Conservation (phyloP, 345 rosid species). For the Hypericum perforatum region DNA sequence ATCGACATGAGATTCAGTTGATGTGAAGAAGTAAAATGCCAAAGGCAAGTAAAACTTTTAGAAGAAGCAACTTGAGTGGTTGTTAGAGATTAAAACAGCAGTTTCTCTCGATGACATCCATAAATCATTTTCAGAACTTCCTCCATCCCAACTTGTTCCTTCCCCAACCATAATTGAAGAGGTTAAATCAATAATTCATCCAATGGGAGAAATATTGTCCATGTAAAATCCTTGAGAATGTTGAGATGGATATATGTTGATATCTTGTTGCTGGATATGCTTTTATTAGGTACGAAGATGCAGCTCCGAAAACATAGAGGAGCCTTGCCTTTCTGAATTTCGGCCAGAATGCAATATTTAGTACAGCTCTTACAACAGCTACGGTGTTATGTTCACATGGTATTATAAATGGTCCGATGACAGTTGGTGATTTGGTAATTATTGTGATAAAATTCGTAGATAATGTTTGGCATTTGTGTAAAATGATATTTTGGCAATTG, state of each 20-base stretch:
- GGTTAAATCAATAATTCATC: no score
- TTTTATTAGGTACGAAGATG: conserved; percentile 74
- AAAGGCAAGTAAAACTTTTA: no score
- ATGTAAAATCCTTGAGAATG: neutral
- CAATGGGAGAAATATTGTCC: no score
- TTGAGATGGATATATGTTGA: no score
- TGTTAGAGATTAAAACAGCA: no score
- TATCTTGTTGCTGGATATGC: neutral
- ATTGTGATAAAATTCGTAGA: neutral
- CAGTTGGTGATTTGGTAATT: conserved; percentile 94
- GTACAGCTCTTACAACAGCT: conserved; percentile 82
- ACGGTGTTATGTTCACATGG: conserved; percentile 96
- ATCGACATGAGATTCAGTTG: no score
- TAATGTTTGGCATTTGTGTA: neutral
- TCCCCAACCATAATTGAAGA: no score
- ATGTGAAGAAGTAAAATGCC: no score
- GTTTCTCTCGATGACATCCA: no score
- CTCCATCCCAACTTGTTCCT: no score
- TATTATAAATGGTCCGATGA: conserved; percentile 78
- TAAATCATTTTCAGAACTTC: no score
- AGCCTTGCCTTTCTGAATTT: conserved; percentile 93
- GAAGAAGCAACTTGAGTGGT: no score
- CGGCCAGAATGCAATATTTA: conserved; percentile 92
- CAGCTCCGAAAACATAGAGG: conserved; percentile 81
- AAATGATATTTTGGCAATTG: conserved; percentile 1